These are phyloP conservation scores for Solanum chacoense DNA, from an alignment of 305 asterid genomes.

Conservation along the genomic window DNA sequence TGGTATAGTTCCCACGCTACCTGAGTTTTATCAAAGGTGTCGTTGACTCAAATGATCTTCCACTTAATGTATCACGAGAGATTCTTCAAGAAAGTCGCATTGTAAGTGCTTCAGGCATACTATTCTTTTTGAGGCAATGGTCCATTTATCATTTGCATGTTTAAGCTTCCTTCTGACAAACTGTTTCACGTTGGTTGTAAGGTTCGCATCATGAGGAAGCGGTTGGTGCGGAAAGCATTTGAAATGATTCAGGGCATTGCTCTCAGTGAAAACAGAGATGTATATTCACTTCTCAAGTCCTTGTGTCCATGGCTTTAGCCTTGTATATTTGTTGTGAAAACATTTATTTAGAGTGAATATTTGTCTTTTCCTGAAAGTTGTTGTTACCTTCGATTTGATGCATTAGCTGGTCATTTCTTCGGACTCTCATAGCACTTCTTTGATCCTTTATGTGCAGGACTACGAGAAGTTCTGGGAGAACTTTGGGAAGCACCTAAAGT, in stretches of 20 bases:
- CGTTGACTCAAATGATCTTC: slow-evolving; percentile 97
- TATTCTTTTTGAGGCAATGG: neutral
- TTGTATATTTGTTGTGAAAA: neutral
- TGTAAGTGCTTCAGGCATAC: slow-evolving; percentile 38
- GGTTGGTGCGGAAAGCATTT: slow-evolving; percentile 97
- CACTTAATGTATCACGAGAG: slow-evolving; percentile 93
- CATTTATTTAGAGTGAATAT: neutral
- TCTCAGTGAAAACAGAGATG: slow-evolving; percentile 76
- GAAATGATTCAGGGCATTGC: slow-evolving; percentile 95
- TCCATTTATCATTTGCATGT: neutral
- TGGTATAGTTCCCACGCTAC: slow-evolving; percentile 84
- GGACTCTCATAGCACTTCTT: neutral
- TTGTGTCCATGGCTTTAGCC: neutral
- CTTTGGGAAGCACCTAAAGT: slow-evolving; percentile 76
- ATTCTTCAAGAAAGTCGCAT: slow-evolving; percentile 97
- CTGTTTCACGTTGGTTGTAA: slow-evolving; percentile 12
- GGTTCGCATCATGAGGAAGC: slow-evolving; percentile 95
- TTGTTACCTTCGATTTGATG: neutral
- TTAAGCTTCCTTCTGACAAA: neutral
- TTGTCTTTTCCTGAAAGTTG: neutral
- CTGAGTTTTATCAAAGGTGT: slow-evolving; percentile 95
- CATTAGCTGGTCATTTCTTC: neutral
- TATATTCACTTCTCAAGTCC: slow-evolving; percentile 16
- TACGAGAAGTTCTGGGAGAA: slow-evolving; percentile 84
- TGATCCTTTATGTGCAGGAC: slow-evolving; percentile 42